Base-by-base conservation (phyloP, 73 alveolate genomes). In the Tetrahymena malaccensis region DNA sequence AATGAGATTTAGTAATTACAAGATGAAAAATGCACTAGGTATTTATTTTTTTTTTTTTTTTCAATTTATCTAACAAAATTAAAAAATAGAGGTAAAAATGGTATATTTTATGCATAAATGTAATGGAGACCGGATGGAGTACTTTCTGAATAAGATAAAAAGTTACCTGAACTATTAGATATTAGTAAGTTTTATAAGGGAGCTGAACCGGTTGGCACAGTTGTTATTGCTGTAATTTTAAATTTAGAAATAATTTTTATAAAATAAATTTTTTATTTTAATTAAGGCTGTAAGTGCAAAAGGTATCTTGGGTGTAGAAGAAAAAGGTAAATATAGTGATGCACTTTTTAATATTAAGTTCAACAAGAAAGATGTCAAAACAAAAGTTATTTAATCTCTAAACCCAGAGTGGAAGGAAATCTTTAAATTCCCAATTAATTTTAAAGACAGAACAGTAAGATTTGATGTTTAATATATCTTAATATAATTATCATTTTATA, bases 1-100 rank as follows among this genome's bases (percentile, higher is more conserved):
- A 94, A 94, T 43, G 94, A 93, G 31, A 38, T 85, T 85, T 84
- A 85, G 34, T 15, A 85, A 94, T 44, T 94, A 7, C 43, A 94
- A 43, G 96, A 94, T 85, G 96, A 94, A 94, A 94, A 94, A 34
- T 94, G 96, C 89, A 70, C 89, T 10, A 70, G 89, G 89, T 70
- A 70, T 50, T 70, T 27, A 17, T 9, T 25, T 70, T 27, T 70
- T 8, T 70, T 70, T 0, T 8, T 4, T 27, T 57, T 57, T 12
- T 57, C n/a, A 7, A 70, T 22, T 56, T 56, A 7, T 22, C 85
- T 55, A 19, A 22, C 10, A 13, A 27, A 27, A 27, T 33, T 70
- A n/a, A 1, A 22, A 21, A 85, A 40, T 27, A 34, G 93, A 83
- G 96, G 96, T 21, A 85, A 94, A 89, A 94, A 85, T 94, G 96